Base-by-base conservation (phyloP, 179 eudicot species). In the Heliamphora pulchella region DNA sequence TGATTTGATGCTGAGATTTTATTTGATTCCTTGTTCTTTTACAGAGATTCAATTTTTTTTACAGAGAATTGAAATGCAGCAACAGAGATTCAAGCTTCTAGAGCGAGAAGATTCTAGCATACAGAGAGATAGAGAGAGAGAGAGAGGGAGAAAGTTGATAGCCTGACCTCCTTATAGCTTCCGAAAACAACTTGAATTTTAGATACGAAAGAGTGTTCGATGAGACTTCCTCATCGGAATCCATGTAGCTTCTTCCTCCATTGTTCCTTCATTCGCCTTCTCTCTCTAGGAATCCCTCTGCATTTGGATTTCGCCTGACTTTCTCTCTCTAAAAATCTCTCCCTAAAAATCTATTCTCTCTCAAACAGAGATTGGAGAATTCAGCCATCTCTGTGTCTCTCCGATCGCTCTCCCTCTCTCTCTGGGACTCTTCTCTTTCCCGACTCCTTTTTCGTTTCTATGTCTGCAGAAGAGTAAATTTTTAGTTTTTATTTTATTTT, bases 321-420 rank as follows among this genome's bases (percentile, higher is more conserved):
- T 65, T 78, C 48, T 63, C 62, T 71, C 76, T 31, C 68, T 39
- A 48, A n/a, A 50, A 62, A 2, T 72, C 41, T 59, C 15, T 58
- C 8, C 11, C 4, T 55, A 48, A 44, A 51, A 44, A 48, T 41
- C 46, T 18, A 47, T 46, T 10, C 44, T 63, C 57, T 66, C 17
- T 31, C 57, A 70, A 70, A 80, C 67, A 5, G 68, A 76, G 81
- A 59, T 79, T 80, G 65, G 44, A 80, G 82, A 79, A n/a, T 43
- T 71, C 78, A 75, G 59, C 54, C 64, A 64, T 61, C 78, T 72
- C 72, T 71, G 81, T 58, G 54, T 58, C 76, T 73, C 80, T 65
- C 78, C 71, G 83, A 80, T 80, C 85, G 74, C 82, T 71, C 80
- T 75, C 72, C 55, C 78, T 77, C 77, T 69, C 76, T 77, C 76